phyloP scores from a whole-genome alignment of 352 stramenopile species.

The Phytophthora chlamydospora region DNA sequence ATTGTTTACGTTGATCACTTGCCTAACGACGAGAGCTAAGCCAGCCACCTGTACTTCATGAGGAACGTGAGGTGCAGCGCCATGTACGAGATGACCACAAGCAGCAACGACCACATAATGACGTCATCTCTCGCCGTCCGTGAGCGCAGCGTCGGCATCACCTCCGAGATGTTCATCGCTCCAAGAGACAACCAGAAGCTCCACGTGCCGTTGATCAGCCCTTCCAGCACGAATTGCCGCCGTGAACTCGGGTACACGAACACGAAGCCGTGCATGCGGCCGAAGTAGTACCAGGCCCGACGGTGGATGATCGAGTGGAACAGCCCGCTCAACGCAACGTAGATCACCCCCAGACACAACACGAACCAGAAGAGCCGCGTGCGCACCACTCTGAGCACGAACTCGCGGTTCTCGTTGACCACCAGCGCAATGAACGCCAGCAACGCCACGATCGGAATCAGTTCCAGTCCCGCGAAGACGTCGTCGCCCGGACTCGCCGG shows the following conservation, averaged over 20 bases:
- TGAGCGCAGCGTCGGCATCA: slow-evolving; percentile 44
- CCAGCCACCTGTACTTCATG: slow-evolving; percentile 65
- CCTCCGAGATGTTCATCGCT: slow-evolving; percentile 52
- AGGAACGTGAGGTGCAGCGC: slow-evolving; percentile 60
- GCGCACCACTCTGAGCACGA: slow-evolving; percentile 40
- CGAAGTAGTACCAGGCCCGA: slow-evolving; percentile 56
- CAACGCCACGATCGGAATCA: slow-evolving; percentile 46
- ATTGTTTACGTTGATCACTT: too few relatives aligned
- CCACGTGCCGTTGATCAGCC: slow-evolving; percentile 62
- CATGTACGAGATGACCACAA: slow-evolving; percentile 55
- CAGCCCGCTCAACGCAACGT: slow-evolving; percentile 64
- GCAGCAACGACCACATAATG: slow-evolving; percentile 48
- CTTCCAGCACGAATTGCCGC: slow-evolving; percentile 73
- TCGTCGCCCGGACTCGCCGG: slow-evolving; percentile 9
- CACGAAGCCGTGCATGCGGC: slow-evolving; percentile 55
- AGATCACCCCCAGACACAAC: slow-evolving; percentile 55
- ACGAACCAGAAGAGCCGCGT: slow-evolving; percentile 63
- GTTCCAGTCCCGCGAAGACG: slow-evolving; percentile 35
- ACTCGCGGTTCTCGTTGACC: slow-evolving; percentile 47
- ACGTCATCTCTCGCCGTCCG: slow-evolving; percentile 48
- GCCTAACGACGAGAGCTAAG: slow-evolving; percentile 6
- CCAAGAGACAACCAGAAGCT: slow-evolving; percentile 68
- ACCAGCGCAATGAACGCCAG: slow-evolving; percentile 43
- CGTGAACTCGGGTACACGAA: slow-evolving; percentile 68
- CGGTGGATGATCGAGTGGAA: slow-evolving; percentile 71